Base-by-base conservation (phyloP, 139 green algal genomes). In the Chlamydomonas sp. region DNA sequence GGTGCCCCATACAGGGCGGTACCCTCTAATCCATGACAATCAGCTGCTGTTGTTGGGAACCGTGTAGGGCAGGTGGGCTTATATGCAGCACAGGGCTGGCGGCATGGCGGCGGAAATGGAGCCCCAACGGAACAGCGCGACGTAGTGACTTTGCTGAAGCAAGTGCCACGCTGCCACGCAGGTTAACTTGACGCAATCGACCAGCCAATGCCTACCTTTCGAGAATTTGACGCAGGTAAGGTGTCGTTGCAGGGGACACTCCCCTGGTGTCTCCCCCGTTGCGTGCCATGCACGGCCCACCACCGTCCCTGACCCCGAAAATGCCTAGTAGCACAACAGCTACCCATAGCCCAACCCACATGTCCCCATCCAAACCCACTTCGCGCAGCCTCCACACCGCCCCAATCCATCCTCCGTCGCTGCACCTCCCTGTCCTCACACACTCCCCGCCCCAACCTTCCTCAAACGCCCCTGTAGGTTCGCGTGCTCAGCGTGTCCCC, bases 1-100 rank as follows among this genome's bases (percentile, higher is more conserved):
- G 97, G 97, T 0, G 97, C 97, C 7, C 97, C 97, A 5, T 99
- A 99, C 80, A 84, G 97, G 97, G 97, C 18, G 97, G 97, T 60
- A 99, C 96, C 90, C 72, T 99, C 63, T 98, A 0, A 91, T 99
- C 3, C 86, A 94, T 14, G 95, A 90, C 18, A 94, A 95, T 69
- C 94, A 98, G 67, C 91, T 99, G 12, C 89, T 99, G n/a, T n/a
- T 15, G 94, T 98, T 7, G 97, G 97, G n/a, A 99, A 99, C 80
- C 87, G 97, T 1, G 92, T 99, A 14, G 91, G 91, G 3, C 93
- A 97, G 95, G 96, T 96, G 67, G 7, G 85, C 10, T 57, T 76
- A 16, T 17, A 61, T n/a, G 18, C 4, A 75, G 18, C 49, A 62
- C 68, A 18, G 10, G 62, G 15, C 59, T 1, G 62, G 18, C 74